phyloP scores from a whole-genome alignment of 2,329 filamentous ascomycete species.

The Pseudovirgaria hyperparasitica region DNA sequence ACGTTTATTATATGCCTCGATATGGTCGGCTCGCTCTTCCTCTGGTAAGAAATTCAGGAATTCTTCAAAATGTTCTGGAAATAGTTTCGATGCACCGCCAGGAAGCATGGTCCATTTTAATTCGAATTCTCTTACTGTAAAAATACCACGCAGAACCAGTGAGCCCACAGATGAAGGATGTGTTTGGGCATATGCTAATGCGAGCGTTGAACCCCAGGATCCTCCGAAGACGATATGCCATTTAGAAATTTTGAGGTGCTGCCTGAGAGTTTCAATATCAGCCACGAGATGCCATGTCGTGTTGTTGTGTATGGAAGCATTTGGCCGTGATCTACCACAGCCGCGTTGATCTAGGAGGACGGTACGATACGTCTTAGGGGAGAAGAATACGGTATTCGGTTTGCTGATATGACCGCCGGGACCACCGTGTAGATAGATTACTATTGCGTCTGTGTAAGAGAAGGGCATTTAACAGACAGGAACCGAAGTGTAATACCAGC shows the following conservation, averaged over 20 bases:
- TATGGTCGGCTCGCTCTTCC: conserved; percentile 24
- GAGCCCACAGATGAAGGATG: conserved; percentile 26
- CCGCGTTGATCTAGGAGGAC: conserved; percentile 37
- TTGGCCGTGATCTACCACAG: conserved; percentile 30
- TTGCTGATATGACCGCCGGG: conserved; percentile 26
- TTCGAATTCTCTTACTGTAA: conserved; percentile 24
- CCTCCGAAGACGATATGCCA: conserved; percentile 36
- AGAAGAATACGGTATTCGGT: conserved; percentile 29
- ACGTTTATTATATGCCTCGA: conserved; percentile 27
- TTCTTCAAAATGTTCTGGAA: conserved; percentile 27
- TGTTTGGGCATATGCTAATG: conserved; percentile 31
- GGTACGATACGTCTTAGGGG: conserved; percentile 31
- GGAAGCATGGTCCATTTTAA: conserved; percentile 22
- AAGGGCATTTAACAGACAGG: not conserved
- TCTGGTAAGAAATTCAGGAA: conserved; percentile 24
- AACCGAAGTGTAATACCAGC: conserved; percentile 15
- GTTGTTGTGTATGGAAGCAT: conserved; percentile 29
- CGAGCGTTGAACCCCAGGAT: conserved; percentile 35
- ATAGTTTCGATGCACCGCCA: conserved; percentile 19
- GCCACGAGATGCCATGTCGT: conserved; percentile 31
- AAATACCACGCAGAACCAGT: conserved; percentile 32
- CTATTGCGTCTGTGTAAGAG: conserved; percentile 7
- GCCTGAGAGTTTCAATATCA: conserved; percentile 33
- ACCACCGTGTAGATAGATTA: conserved; percentile 33
- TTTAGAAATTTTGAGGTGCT: conserved; percentile 28